Conservation (phyloP, 2,329 filamentous ascomycete genomes). For the Seiridium unicorne region DNA sequence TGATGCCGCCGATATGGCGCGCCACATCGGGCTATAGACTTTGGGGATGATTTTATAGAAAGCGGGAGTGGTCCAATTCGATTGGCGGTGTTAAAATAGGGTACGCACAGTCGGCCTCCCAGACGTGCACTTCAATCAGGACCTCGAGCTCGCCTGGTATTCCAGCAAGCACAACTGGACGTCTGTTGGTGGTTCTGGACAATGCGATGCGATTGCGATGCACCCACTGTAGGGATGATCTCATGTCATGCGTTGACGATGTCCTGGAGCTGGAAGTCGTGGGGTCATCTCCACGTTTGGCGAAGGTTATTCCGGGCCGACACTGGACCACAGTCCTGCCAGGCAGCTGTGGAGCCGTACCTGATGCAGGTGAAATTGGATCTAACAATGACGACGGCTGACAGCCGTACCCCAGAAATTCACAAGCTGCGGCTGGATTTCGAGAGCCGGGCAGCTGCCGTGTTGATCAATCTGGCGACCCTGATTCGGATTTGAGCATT, state of each 20-base stretch:
- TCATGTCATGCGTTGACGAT: not conserved
- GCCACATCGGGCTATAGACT: not conserved
- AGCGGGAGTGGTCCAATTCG: not conserved
- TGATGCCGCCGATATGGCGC: conserved; percentile 7
- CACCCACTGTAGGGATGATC: not conserved
- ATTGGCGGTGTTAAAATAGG: not conserved
- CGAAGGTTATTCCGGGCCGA: conserved; percentile 1
- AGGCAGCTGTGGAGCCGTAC: not conserved
- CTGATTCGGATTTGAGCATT: too few relatives aligned
- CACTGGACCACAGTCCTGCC: not conserved
- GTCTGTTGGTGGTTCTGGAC: too few relatives aligned
- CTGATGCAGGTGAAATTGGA: conserved; percentile 4
- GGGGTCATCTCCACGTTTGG: not conserved
- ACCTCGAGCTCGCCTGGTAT: too few relatives aligned
- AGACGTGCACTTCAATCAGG: too few relatives aligned
- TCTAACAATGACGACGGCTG: not conserved
- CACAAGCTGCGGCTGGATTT: not conserved
- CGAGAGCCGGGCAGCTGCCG: too few relatives aligned
- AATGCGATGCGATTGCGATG: not conserved
- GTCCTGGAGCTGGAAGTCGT: not conserved
- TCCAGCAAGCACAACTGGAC: too few relatives aligned
- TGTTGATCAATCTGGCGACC: too few relatives aligned
- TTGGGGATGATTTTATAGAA: not conserved
- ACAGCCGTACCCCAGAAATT: conserved; percentile 4
- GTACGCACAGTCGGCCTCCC: too few relatives aligned